Base-by-base conservation (phyloP, 2,329 filamentous ascomycete genomes). In the Blastomyces percursus region DNA sequence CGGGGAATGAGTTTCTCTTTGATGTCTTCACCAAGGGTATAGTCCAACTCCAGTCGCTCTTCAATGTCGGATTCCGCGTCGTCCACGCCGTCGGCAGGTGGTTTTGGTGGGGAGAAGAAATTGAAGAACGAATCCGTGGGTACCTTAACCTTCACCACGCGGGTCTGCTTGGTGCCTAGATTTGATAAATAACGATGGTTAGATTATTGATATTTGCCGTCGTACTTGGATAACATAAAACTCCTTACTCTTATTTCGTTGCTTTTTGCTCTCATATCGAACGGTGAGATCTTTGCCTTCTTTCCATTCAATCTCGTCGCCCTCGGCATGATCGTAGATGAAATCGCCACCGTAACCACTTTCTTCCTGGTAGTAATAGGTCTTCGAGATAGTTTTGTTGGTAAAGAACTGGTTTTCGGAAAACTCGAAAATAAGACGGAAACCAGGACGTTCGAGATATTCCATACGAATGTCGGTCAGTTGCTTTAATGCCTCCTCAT, bases 1-100 rank as follows among this genome's bases (percentile, higher is more conserved):
- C 93, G 91, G 67, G 94, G 94, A 70, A 99, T 99, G 68, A 99
- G 84, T 82, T 99, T 99, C 84, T 99, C 94, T 82, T 99, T 99
- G 80, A 99, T 96, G 74, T 99, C 94, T 81, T 99, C 94, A 68
- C 94, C 94, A 54, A 99, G 86, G 80, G 97, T 93, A 78, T 97
- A 99, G 79, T 99, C 94, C 60, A 99, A 87, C 81, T 99, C 94
- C 62, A 99, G 85, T 67, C 94, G 92, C 79, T 96, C 92, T 81
- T 99, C 94, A 60, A 99, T 96, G 75, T 99, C 94, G 60, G 87
- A 89, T 62, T 88, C 86, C 64, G 89, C 86, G 68, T 93, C 82
- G 51, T 86, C 81, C 59, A 90, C 89, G 7, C 79, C 78, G 48
- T 88, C 89, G 59, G 81, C 82, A 35, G 91, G 94, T 65, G 91